Evolutionary conservation across 1,284 basidiomycete species (phyloP), one percentile per base, ranked within the genome.

Genomic region (Grifola frondosa): DNA sequence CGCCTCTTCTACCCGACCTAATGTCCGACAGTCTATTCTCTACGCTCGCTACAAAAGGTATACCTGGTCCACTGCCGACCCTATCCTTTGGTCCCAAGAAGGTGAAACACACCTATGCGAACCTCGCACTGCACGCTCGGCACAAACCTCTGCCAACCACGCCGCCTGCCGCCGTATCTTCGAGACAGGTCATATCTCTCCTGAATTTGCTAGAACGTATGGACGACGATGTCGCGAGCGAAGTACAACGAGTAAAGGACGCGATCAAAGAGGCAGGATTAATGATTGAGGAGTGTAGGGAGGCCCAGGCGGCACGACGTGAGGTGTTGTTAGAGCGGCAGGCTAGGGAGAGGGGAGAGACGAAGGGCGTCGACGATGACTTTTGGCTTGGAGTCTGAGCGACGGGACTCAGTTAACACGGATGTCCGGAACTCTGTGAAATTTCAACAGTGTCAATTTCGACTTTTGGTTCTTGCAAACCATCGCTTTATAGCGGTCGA

Each of bases 231-330:
- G 57, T 73, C 36, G 51, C 58, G 11, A 48, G 49, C 40, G 69
- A 74, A 37, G 63, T 71, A 5, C 57, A 64, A 35, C 69, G 69
- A 28, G 64, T 71, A 20, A 61, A 62, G 42, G 58, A 61, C 20
- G 57, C 56, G 38, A 70, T 76, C 41, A 53, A 58, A 28, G 70
- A 74, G 43, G 56, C 64, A 12, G 59, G 61, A 17, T 49, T 46
- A 22, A 53, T 64, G 31, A 57, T 73, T 16, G 43, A 52, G 25
- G 58, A 57, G 22, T 66, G 59, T 48, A 57, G 50, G 36, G 49
- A 58, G 30, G 64, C 63, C 40, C 54, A 52, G 30, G 44, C 48
- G 16, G 57, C 56, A 39, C 57, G 62, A 15, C 35, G 35, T 19
- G 38, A 26, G 12, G 53, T 51, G 25, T 21, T 49, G 44, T 44